Base-by-base conservation (phyloP, 495 filamentous ascomycete genomes). In the Aspergillus saccharolyticus region DNA sequence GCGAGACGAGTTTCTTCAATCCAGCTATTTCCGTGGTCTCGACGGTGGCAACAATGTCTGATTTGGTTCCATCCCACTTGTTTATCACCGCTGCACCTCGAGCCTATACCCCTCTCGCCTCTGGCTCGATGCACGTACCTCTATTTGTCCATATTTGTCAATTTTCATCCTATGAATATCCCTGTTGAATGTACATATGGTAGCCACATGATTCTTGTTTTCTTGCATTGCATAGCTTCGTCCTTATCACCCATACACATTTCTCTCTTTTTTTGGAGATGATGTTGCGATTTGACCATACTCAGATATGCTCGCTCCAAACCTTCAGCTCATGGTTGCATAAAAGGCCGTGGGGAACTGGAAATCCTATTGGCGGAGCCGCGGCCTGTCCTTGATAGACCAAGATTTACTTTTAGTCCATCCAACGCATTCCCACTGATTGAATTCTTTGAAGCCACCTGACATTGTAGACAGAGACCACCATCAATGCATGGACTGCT, bases 1-100 rank as follows among this genome's bases (percentile, higher is more conserved):
- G 69, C 58, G 71, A 46, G 72, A 76, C 3, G 74, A 75, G 28
- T 75, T 75, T 55, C 44, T 74, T 5, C 62, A 68, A 30, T 70
- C 72, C 49, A 68, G 62, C 48, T 56, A 66, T 30, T 63, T 47
- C 54, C 44, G 58, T 12, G 58, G 58, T 3, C 42, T 61, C 8
- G 64, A 63, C 21, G 54, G 53, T 44, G 54, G 56, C 19, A 53
- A 48, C 45, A 30, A 39, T 44, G 25, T 22, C 54, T 58, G 19
- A 47, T 50, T 50, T 19, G 48, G 14, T 22, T n/a, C n/a, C n/a
- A 8, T 15, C 12, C 18, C 9, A 1, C 53, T n/a, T 30, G 12
- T 39, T 39, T 15, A 2, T 5, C 14, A 39, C 33, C 33, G 33
- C 33, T 39, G 33, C 33, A 39, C 2, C 7, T 39, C 33, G 33